A percentile compares a stretch with the other conserved stretches of the same genome.
Conservation (phyloP, 2,329 filamentous ascomycete genomes). For the Ophiostoma perfectum region DNA sequence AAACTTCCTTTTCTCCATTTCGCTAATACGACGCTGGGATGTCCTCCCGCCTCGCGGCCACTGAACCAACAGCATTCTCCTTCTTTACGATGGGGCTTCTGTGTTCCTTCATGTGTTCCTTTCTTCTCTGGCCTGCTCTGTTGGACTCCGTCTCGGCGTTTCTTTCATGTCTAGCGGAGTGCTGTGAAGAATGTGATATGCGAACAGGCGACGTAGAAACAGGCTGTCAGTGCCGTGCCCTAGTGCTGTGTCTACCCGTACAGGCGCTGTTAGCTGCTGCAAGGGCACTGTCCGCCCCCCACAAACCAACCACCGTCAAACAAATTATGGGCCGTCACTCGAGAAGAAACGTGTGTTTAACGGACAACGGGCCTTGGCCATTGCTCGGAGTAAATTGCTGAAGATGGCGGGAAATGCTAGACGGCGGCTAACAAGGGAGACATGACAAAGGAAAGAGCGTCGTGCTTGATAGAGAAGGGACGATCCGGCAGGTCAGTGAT, state of each 20-base stretch:
- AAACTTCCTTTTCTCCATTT: not conserved
- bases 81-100: not conserved
- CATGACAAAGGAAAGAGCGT: not conserved
- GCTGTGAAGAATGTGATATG: not conserved
- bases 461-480: not conserved
- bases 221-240: no score
- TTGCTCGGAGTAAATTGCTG: not conserved
- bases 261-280: not conserved
- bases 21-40: not conserved
- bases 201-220: no score
- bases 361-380: not conserved
- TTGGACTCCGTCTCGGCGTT: no score
- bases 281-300: not conserved
- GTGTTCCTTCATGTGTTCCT: not conserved
- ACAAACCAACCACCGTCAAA: conserved; percentile 3
- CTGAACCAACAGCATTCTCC: not conserved
- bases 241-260: not conserved
- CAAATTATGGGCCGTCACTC: not conserved
- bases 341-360: conserved; percentile 7
- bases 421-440: not conserved
- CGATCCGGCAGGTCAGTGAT: not conserved
- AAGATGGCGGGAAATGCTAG: not conserved
- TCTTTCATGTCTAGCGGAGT: no score
- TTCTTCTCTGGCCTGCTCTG: not conserved
- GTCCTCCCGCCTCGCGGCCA: not conserved